Evolutionary conservation across 75 land plant species (phyloP).

Genomic region (Azolla pinnata): DNA sequence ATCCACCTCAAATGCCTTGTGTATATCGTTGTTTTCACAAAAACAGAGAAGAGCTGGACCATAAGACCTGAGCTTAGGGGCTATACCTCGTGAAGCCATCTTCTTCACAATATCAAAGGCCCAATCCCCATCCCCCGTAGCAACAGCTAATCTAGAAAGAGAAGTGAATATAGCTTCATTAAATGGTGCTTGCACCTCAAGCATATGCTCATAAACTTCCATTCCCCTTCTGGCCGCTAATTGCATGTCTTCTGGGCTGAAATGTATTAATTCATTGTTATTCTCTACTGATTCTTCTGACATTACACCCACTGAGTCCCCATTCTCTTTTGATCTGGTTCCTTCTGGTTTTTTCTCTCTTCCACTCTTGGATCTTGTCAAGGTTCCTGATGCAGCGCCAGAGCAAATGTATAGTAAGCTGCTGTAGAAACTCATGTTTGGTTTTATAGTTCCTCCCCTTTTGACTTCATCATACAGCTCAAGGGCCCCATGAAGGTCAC

Average conservation of each 20-base stretch:
- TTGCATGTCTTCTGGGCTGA: conserved; percentile 3
- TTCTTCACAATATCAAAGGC: conserved; percentile 54
- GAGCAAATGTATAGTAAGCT: conserved; percentile 54
- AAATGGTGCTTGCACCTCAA: conserved; percentile 14
- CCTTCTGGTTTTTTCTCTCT: not conserved
- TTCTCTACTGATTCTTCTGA: not conserved
- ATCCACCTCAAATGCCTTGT: conserved; percentile 64
- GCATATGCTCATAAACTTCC: conserved; percentile 47
- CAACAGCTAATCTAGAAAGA: conserved; percentile 47
- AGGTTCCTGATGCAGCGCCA: conserved; percentile 14
- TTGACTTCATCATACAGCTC: conserved; percentile 36
- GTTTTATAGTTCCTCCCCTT: conserved; percentile 13
- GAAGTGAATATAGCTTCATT: conserved; percentile 63
- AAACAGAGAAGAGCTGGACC: conserved; percentile 50
- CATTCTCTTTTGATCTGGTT: not conserved
- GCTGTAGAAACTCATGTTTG: conserved; percentile 36
- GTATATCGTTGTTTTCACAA: conserved; percentile 29
- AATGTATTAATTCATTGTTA: not conserved
- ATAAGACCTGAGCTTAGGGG: conserved; percentile 51
- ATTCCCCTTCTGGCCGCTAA: conserved; percentile 31
- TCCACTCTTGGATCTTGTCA: not conserved
- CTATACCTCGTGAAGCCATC: conserved; percentile 28
- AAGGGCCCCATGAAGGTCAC: conserved; percentile 38
- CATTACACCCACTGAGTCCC: not conserved
- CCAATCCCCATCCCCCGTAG: conserved; percentile 43